These are phyloP conservation scores for Amphicarpaea edgeworthii DNA, from an alignment of 306 rosid genomes.

Conservation along the genomic window DNA sequence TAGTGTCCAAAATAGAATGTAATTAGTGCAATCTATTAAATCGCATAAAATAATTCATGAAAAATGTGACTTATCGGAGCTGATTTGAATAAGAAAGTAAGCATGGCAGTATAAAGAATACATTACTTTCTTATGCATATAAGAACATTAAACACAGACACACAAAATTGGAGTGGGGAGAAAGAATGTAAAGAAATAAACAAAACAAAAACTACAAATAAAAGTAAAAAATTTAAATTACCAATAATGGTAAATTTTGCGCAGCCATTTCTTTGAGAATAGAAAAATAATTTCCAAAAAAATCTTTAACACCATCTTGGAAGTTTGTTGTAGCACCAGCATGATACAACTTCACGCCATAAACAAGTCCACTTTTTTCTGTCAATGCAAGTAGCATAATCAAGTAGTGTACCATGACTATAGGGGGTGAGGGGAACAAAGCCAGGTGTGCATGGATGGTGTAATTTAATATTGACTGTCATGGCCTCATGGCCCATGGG, in stretches of 20 bases:
- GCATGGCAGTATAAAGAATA: slow-evolving; percentile 9
- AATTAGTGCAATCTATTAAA: slow-evolving; percentile 2
- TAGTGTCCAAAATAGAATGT: neutral
- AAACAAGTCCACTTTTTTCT: slow-evolving; percentile 79
- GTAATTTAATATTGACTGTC: neutral
- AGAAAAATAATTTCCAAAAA: slow-evolving; percentile 80
- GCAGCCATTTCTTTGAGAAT: slow-evolving; percentile 87
- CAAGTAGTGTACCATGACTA: slow-evolving; percentile 4
- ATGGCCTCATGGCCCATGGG: neutral
- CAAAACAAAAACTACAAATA: slow-evolving; percentile 11
- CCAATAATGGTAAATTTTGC: slow-evolving; percentile 83
- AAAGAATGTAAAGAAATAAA: slow-evolving; percentile 17
- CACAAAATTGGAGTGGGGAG: neutral
- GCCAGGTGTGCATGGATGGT: neutral
- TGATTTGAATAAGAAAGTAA: slow-evolving; percentile 29
- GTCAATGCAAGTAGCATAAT: slow-evolving; percentile 44
- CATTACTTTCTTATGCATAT: neutral
- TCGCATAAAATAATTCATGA: slow-evolving; percentile 11
- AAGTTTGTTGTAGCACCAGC: slow-evolving; percentile 97
- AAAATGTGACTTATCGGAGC: neutral
- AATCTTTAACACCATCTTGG: slow-evolving; percentile 93
- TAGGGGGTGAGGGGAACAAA: neutral
- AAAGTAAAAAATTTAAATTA: slow-evolving; percentile 38
- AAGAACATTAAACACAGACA: neutral
- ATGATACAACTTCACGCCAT: slow-evolving; percentile 90